Percentiles rank a stretch among this genome's conserved stretches.
Conservation (phyloP, 352 stramenopile species). For the Globisporangium sylvaticum region DNA sequence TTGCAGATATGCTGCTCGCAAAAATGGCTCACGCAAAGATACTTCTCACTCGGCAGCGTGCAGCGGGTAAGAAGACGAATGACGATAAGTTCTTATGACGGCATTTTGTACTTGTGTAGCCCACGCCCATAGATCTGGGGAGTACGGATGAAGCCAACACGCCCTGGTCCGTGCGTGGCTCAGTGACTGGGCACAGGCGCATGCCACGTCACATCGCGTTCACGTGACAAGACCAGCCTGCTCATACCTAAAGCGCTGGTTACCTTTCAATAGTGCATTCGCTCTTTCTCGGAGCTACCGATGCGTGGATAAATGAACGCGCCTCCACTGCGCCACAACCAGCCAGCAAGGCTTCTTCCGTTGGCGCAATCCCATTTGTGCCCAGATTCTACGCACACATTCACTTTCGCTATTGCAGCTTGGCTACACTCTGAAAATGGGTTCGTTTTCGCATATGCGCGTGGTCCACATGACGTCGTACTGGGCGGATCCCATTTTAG, state of each 20-base stretch:
- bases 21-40: not conserved
- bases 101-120: not conserved
- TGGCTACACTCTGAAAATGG: constrained; percentile 10
- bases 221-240: too few relatives aligned
- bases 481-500: not conserved
- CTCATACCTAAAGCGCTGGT: too few relatives aligned
- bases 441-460: constrained; percentile 5
- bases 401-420: not conserved
- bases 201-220: too few relatives aligned
- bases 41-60: not conserved
- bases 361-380: constrained; percentile 1
- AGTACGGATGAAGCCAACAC: not conserved
- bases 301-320: not conserved
- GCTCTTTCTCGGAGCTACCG: too few relatives aligned
- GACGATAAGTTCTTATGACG: not conserved
- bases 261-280: too few relatives aligned
- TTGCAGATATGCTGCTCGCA: not conserved
- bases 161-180: not conserved
- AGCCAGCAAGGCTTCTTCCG: not conserved
- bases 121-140: too few relatives aligned
- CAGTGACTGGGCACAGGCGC: not conserved
- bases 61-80: not conserved
- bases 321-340: not conserved
- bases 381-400: not conserved
- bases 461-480: constrained; percentile 6